phyloP scores from a whole-genome alignment of 2,329 filamentous ascomycete species.

The Teratosphaeria viscida region DNA sequence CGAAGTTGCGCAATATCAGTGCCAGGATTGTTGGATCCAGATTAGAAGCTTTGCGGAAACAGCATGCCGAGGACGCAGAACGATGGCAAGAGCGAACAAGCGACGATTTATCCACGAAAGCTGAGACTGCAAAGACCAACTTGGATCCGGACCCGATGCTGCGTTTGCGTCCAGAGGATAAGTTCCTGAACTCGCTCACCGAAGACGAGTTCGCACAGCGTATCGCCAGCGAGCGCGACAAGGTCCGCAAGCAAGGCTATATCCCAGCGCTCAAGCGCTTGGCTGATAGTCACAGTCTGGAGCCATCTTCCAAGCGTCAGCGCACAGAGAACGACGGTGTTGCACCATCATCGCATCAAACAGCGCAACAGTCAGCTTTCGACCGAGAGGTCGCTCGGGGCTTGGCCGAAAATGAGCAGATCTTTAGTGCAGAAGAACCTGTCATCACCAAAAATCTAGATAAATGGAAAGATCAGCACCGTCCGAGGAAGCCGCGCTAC shows the following conservation, averaged over 20 bases:
- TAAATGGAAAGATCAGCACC: constrained; percentile 74
- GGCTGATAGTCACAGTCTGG: not conserved
- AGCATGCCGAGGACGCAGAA: constrained; percentile 58
- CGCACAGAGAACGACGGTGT: constrained; percentile 13
- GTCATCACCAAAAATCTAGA: constrained; percentile 55
- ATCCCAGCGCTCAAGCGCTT: constrained; percentile 39
- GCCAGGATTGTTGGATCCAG: constrained; percentile 63
- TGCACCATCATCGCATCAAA: constrained; percentile 2
- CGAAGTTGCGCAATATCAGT: constrained; percentile 68
- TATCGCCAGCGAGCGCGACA: constrained; percentile 49
- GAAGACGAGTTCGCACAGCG: constrained; percentile 49
- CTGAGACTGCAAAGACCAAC: constrained; percentile 7
- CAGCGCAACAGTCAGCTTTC: constrained; percentile 13
- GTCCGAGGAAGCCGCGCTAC: constrained; percentile 84
- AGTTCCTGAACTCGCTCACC: constrained; percentile 46
- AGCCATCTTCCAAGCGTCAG: constrained; percentile 15
- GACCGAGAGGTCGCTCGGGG: constrained; percentile 88
- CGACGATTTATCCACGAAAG: constrained; percentile 15
- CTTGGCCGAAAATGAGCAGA: constrained; percentile 86
- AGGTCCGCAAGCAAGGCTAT: constrained; percentile 54
- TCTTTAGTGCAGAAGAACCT: constrained; percentile 83
- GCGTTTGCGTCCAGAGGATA: constrained; percentile 55
- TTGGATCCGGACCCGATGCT: constrained; percentile 58
- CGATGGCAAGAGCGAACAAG: constrained; percentile 42
- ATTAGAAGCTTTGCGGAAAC: constrained; percentile 53